Conservation (phyloP, 208 protist genomes). For the Leishmania arabica region DNA sequence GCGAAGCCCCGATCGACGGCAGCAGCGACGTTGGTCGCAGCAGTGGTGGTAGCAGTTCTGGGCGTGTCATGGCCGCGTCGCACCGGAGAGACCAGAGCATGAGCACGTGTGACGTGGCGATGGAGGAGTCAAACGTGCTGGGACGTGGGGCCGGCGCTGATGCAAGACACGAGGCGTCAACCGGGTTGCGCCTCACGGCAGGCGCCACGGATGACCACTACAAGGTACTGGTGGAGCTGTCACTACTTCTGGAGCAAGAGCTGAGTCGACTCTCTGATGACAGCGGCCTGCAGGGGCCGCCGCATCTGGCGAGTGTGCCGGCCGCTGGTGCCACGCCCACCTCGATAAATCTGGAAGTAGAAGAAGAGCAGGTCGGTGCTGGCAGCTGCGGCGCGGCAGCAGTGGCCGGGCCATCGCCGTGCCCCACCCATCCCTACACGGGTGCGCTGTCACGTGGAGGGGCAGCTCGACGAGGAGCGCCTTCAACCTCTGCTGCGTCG, state of each 20-base stretch:
- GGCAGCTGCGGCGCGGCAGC: constrained; percentile 2
- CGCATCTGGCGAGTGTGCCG: not conserved
- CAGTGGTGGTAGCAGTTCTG: not conserved
- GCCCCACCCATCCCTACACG: not conserved
- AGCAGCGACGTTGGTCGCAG: not conserved
- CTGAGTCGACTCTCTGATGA: constrained; percentile 14
- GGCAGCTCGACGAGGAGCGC: not conserved
- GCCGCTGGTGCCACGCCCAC: not conserved
- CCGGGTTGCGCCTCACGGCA: constrained; percentile 7
- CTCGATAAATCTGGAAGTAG: not conserved
- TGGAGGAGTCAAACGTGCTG: not conserved
- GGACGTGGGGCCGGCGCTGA: not conserved
- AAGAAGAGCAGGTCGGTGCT: not conserved
- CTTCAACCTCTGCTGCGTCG: not conserved
- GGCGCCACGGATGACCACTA: constrained; percentile 24
- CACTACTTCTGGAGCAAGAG: constrained; percentile 29
- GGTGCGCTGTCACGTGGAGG: not conserved
- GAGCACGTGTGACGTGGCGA: not conserved
- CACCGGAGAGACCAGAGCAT: not conserved
- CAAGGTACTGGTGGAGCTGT: constrained; percentile 22
- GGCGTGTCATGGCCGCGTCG: not conserved
- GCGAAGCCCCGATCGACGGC: not conserved
- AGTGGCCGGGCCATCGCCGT: not conserved
- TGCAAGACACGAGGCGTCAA: not conserved
- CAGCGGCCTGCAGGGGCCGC: not conserved